Evolutionary conservation across 352 stramenopile genomes (phyloP), one percentile per base, ranked within the genome.

Genomic region (Vaucheria bursata): DNA sequence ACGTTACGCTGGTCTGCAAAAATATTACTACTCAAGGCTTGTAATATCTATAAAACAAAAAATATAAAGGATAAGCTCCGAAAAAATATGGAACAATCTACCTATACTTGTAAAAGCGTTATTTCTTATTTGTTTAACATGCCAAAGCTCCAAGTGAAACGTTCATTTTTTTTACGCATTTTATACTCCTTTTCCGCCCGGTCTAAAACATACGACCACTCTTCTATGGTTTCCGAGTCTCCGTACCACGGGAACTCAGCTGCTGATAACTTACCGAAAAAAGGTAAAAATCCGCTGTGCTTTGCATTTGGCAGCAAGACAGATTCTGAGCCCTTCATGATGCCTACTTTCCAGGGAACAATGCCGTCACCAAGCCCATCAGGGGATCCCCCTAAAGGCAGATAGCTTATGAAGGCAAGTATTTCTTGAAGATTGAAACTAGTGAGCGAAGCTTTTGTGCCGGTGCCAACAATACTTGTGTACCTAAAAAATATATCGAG

Each of bases 321-420:
- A 2, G 53, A 68, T 34, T 68, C 53, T 2, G 53, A 68, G 53
- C 53, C 53, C 2, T 68, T 34, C 53, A 68, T 68, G 8, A 68
- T 68, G 53, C 53, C 53, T 7, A 59, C 45, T 18, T 18, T 25
- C 18, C 12, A 59, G 45, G 45, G 45, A 25, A 18, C 12, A 18
- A 18, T 25, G 25, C 45, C 53, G 8, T 68, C 53, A 7, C 53
- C 53, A 2, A 68, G 53, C 6, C 53, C 53, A 7, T 68, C 53
- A 7, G 53, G 53, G 31, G 53, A 2, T 31, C 77, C 77, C 12
- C 50, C 37, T 25, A 82, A 73, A 6, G 77, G 77, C 34, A 82
- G 77, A 73, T 82, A 82, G 77, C 77, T 82, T 6, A 82, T 36
- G 39, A 50, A 79, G 7, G 77, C 70, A 8, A 82, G 71, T 73